phyloP scores from a whole-genome alignment of 345 rosid species.

The Litchi chinensis region DNA sequence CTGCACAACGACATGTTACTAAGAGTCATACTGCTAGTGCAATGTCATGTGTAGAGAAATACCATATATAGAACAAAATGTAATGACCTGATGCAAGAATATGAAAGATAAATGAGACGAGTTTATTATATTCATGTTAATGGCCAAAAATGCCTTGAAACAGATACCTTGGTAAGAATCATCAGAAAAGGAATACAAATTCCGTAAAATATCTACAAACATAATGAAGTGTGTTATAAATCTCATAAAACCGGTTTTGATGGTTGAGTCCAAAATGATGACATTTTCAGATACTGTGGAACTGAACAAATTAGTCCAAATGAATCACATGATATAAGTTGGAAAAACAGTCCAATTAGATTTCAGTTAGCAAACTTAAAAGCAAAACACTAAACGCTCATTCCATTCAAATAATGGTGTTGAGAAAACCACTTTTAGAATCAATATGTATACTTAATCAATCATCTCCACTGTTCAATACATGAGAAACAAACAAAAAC shows the following conservation, averaged over 20 bases:
- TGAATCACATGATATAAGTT: neutral
- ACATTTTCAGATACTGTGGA: neutral
- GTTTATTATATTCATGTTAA: neutral
- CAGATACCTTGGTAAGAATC: neutral
- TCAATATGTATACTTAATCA: neutral
- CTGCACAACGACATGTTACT: neutral
- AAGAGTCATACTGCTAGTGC: neutral
- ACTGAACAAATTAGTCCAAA: neutral
- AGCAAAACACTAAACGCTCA: neutral
- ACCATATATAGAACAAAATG: neutral
- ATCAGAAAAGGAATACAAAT: neutral
- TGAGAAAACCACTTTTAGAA: neutral
- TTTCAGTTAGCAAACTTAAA: neutral
- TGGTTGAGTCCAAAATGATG: neutral
- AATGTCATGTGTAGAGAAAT: neutral
- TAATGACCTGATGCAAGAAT: too few species aligned
- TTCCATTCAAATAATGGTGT: neutral
- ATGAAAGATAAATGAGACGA: too few species aligned
- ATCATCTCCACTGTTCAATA: neutral
- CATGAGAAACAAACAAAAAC: neutral
- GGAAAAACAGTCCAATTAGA: neutral
- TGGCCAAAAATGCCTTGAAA: neutral
- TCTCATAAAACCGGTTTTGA: neutral
- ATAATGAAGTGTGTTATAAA: neutral
- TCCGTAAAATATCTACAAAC: neutral